phyloP scores from a whole-genome alignment of 2,329 filamentous ascomycete genomes.

The Myriosclerotinia duriaeana region DNA sequence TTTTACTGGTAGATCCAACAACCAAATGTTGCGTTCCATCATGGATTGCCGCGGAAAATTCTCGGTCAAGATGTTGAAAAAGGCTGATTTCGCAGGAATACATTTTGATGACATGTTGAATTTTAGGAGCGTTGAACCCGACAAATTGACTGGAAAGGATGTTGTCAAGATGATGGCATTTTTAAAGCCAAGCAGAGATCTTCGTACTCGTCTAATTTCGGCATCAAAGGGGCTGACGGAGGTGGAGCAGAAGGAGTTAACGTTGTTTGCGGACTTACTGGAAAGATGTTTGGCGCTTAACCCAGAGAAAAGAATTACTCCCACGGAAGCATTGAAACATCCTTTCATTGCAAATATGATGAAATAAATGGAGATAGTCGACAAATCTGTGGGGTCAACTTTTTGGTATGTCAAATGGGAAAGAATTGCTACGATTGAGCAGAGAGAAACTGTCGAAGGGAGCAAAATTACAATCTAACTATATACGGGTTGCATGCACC shows the following conservation, averaged over 20 bases:
- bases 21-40: constrained; percentile 95
- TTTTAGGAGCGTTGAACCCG: constrained; percentile 81
- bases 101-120: constrained; percentile 85
- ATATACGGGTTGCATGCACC: not conserved
- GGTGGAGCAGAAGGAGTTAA: constrained; percentile 72
- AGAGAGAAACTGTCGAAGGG: not conserved
- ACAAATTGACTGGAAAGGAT: constrained; percentile 84
- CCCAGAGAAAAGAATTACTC: constrained; percentile 86
- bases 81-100: constrained; percentile 69
- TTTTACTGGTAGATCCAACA: constrained; percentile 93
- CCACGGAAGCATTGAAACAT: constrained; percentile 82
- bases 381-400: not conserved
- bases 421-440: not conserved
- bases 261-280: constrained; percentile 80
- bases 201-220: constrained; percentile 76
- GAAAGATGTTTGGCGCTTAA: constrained; percentile 88
- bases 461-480: not conserved
- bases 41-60: constrained; percentile 96
- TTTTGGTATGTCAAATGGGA: not conserved
- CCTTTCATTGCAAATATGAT: constrained; percentile 64
- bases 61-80: constrained; percentile 82
- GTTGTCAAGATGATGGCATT: constrained; percentile 65
- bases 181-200: constrained; percentile 74
- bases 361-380: not conserved
- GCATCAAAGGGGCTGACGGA: constrained; percentile 73